Evolutionary conservation across 169 alveolate species (phyloP).

Genomic region (Eimeria acervulina): DNA sequence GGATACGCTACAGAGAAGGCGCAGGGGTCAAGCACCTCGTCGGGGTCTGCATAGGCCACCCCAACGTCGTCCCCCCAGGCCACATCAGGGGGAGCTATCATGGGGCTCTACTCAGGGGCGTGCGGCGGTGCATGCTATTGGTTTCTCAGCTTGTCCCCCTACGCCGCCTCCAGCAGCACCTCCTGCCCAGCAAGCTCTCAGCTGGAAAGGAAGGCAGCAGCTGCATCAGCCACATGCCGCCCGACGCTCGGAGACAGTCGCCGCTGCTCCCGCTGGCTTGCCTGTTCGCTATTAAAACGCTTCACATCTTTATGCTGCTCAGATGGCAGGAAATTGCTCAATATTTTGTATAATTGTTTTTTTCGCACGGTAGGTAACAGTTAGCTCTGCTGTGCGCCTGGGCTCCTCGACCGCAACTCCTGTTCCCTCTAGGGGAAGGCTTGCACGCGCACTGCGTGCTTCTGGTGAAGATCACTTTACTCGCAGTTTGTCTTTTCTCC

Average conservation of each 20-base stretch:
- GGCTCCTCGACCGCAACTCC: not conserved
- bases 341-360: no score
- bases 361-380: no score
- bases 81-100: conserved; percentile 64
- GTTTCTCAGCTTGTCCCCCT: not conserved
- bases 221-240: conserved; percentile 43
- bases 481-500: not conserved
- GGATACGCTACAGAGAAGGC: conserved; percentile 53
- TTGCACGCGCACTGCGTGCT: not conserved
- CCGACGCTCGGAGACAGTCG: not conserved
- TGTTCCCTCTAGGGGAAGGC: not conserved
- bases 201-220: conserved; percentile 26
- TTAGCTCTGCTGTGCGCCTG: not conserved
- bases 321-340: no score
- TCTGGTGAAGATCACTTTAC: not conserved
- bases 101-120: not conserved
- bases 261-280: not conserved
- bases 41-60: conserved; percentile 68
- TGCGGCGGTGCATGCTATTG: not conserved
- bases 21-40: conserved; percentile 63
- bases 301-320: not conserved
- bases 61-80: conserved; percentile 63
- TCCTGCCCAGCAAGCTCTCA: conserved; percentile 38
- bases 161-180: not conserved
- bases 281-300: not conserved